phyloP scores from a whole-genome alignment of 1,139 yeast species.

The Candida frijolesensis region DNA sequence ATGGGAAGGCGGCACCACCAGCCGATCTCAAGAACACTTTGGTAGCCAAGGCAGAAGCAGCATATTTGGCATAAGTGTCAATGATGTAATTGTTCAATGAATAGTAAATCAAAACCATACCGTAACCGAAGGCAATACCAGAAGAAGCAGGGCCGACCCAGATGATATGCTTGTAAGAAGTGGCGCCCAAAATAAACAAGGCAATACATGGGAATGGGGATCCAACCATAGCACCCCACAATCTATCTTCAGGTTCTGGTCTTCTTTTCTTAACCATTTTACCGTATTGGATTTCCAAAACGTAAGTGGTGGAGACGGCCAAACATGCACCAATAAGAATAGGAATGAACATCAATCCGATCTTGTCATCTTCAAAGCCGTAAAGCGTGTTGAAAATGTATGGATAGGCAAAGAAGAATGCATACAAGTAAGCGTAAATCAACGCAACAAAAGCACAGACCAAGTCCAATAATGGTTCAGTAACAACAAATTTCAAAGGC shows the following conservation, averaged over 20 bases:
- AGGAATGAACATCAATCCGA: constrained; percentile 86
- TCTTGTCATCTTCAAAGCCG: constrained; percentile 65
- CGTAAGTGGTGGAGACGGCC: constrained; percentile 73
- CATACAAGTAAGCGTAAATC: constrained; percentile 83
- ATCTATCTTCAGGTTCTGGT: constrained; percentile 85
- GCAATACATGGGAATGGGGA: constrained; percentile 89
- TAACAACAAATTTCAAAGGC: constrained; percentile 71
- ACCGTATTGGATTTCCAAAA: constrained; percentile 64
- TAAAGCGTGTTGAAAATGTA: constrained; percentile 69
- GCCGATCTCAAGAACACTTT: constrained; percentile 86
- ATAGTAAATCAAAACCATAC: constrained; percentile 87
- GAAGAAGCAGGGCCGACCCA: constrained; percentile 97
- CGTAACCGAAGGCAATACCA: constrained; percentile 87
- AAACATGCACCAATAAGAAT: constrained; percentile 80
- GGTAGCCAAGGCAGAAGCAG: constrained; percentile 91
- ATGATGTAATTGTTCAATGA: constrained; percentile 87
- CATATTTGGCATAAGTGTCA: constrained; percentile 82
- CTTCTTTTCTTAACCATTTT: constrained; percentile 54
- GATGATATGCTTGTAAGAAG: constrained; percentile 73
- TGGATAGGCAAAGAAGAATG: constrained; percentile 90
- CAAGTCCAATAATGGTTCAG: constrained; percentile 83
- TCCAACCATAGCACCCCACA: constrained; percentile 87
- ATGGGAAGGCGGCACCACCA: constrained; percentile 90
- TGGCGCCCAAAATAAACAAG: constrained; percentile 85
- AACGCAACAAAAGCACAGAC: constrained; percentile 85